Percentiles rank a stretch among this genome's conserved stretches.
Conservation (phyloP, 163 green algal species). For the Prototheca cutis region DNA sequence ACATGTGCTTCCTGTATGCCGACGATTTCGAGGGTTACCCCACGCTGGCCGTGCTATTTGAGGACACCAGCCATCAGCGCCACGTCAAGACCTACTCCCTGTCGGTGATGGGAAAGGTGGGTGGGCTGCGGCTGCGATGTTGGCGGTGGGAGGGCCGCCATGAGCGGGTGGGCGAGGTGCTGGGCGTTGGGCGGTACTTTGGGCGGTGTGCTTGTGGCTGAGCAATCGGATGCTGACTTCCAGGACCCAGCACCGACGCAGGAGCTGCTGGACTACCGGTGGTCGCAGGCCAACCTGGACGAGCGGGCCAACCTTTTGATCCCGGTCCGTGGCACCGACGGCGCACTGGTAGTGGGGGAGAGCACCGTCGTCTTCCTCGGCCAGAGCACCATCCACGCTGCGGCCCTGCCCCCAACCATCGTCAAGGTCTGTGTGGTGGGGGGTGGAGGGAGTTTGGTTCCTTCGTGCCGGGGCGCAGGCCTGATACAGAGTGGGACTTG, state of each 20-base stretch:
- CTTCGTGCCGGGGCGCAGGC: too few species aligned
- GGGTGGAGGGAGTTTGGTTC: too few species aligned
- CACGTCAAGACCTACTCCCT: constrained; percentile 91
- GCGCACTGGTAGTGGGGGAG: constrained; percentile 40
- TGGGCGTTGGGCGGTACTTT: too few species aligned
- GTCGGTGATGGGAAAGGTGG: constrained; percentile 52
- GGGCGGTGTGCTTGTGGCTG: too few species aligned
- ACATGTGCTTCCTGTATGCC: constrained; percentile 61
- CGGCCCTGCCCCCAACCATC: constrained; percentile 36
- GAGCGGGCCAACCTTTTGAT: constrained; percentile 60
- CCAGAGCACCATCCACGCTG: constrained; percentile 7
- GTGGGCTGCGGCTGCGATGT: background rate
- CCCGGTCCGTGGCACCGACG: constrained; percentile 62
- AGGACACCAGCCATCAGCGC: constrained; percentile 74
- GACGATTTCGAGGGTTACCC: constrained; percentile 26
- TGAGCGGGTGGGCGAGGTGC: too few species aligned
- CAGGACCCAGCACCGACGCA: too few species aligned
- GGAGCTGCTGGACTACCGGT: constrained; percentile 64
- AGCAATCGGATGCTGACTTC: too few species aligned
- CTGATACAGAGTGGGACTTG: too few species aligned
- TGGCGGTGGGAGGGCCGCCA: too few species aligned
- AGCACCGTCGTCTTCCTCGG: constrained; percentile 7
- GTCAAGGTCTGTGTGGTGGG: constrained; percentile 29
- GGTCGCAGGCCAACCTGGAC: constrained; percentile 70
- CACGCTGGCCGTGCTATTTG: constrained; percentile 80